phyloP scores from a whole-genome alignment of 2,329 filamentous ascomycete species.

The Stagonosporopsis cucurbitacearum region DNA sequence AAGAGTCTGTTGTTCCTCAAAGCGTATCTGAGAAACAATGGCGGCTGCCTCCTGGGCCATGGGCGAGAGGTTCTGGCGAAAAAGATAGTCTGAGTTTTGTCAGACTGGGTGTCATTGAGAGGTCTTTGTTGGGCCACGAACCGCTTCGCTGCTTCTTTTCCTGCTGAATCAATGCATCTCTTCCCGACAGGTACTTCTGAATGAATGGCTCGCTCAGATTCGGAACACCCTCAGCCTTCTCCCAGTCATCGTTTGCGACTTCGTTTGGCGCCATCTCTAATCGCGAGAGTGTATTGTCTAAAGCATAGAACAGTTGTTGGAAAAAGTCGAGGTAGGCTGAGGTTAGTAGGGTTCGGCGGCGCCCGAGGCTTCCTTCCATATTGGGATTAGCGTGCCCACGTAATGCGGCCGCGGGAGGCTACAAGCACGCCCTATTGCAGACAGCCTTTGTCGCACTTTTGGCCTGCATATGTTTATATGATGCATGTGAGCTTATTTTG shows the following conservation, averaged over 20 bases:
- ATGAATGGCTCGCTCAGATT: constrained; percentile 73
- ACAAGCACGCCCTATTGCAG: constrained; percentile 5
- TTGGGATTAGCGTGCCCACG: constrained; percentile 30
- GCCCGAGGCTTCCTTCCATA: constrained; percentile 27
- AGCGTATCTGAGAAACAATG: constrained; percentile 81
- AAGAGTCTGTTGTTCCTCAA: constrained; percentile 74
- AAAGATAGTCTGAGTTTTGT: constrained; percentile 65
- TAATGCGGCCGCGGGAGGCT: constrained; percentile 15
- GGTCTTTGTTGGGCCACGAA: constrained; percentile 48
- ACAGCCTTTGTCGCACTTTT: not conserved
- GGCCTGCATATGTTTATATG: not conserved
- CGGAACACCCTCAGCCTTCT: constrained; percentile 51
- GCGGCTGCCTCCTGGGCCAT: constrained; percentile 77
- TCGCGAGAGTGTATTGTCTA: not conserved
- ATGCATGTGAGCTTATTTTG: not conserved
- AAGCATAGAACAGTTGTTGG: not conserved
- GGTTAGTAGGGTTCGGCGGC: constrained; percentile 19
- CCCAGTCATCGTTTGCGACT: constrained; percentile 46
- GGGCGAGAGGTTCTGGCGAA: constrained; percentile 77
- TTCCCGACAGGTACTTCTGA: constrained; percentile 78
- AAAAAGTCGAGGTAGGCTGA: constrained; percentile 2
- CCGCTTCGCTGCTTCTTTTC: constrained; percentile 85
- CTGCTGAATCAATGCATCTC: constrained; percentile 76
- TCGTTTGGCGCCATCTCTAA: constrained; percentile 31
- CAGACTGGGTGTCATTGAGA: constrained; percentile 25